Conservation (phyloP, 192 early-diverging fungal species). For the Obelidium mucronatum region DNA sequence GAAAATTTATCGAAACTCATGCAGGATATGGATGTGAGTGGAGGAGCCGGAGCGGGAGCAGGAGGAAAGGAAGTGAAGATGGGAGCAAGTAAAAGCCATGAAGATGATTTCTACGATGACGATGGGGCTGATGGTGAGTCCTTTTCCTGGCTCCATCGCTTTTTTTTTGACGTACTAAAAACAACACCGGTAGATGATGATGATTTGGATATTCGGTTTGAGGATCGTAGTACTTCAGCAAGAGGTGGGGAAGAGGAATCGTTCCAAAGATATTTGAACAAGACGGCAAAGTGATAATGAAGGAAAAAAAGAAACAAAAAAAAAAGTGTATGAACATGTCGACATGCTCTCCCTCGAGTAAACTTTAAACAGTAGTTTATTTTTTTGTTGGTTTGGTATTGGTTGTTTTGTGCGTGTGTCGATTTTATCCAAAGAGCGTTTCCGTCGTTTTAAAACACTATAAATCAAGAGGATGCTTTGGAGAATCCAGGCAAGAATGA, state of each 20-base stretch:
- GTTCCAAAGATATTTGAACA: slow-evolving; percentile 2
- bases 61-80: background rate
- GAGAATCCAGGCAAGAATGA: slow-evolving; percentile 12
- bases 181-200: background rate
- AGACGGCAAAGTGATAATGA: background rate
- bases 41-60: background rate
- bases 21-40: slow-evolving; percentile 73
- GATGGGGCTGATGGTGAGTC: slow-evolving; percentile 13
- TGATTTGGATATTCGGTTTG: background rate
- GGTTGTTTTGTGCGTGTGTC: no score
- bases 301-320: no score
- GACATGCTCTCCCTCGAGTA: no score
- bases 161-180: background rate
- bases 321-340: no score
- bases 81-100: background rate
- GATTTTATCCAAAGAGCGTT: no score
- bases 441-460: no score
- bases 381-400: no score
- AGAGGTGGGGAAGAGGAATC: slow-evolving; percentile 10
- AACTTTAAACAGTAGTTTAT: no score
- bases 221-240: background rate
- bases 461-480: no score
- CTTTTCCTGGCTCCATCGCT: background rate
- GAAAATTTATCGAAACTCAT: slow-evolving; percentile 80
- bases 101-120: slow-evolving; percentile 21